phyloP scores from a whole-genome alignment of 768 basidiomycete genomes.

The Antrodiella citrinella region DNA sequence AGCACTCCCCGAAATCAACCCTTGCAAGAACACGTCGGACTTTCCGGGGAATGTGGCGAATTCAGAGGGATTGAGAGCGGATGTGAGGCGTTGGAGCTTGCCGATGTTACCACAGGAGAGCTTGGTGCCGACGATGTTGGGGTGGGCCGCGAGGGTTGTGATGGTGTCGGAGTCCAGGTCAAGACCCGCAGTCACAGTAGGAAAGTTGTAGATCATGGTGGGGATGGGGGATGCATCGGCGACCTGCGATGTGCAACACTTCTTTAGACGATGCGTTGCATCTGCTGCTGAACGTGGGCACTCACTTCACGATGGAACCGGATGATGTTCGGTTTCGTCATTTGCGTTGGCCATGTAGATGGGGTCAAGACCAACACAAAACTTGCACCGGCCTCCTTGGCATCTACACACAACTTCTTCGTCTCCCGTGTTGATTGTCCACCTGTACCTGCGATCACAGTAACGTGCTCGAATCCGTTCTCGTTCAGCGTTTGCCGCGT shows the following conservation, averaged over 20 bases:
- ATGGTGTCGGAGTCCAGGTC: slow-evolving; percentile 81
- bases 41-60: slow-evolving; percentile 74
- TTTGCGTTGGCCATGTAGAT: slow-evolving; percentile 60
- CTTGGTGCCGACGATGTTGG: slow-evolving; percentile 82
- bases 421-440: slow-evolving; percentile 76
- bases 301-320: slow-evolving; percentile 58
- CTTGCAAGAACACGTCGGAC: slow-evolving; percentile 52
- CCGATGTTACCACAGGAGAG: slow-evolving; percentile 82
- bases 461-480: slow-evolving; percentile 56
- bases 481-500: slow-evolving; percentile 67
- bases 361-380: slow-evolving; percentile 69
- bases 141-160: slow-evolving; percentile 58
- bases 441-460: slow-evolving; percentile 80
- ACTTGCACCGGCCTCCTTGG: slow-evolving; percentile 77
- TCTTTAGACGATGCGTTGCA: not conserved
- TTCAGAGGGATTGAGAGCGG: slow-evolving; percentile 40
- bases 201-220: slow-evolving; percentile 82
- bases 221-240: slow-evolving; percentile 62
- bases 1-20: slow-evolving; percentile 33
- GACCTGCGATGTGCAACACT: slow-evolving; percentile 37
- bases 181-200: slow-evolving; percentile 70
- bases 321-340: slow-evolving; percentile 55
- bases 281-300: not conserved
- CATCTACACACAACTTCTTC: slow-evolving; percentile 58
- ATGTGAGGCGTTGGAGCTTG: slow-evolving; percentile 70